Percentiles rank a stretch among this genome's conserved stretches.
Evolutionary conservation across 257 asterid species (phyloP).

Genomic region (Nicotiana noctiflora): DNA sequence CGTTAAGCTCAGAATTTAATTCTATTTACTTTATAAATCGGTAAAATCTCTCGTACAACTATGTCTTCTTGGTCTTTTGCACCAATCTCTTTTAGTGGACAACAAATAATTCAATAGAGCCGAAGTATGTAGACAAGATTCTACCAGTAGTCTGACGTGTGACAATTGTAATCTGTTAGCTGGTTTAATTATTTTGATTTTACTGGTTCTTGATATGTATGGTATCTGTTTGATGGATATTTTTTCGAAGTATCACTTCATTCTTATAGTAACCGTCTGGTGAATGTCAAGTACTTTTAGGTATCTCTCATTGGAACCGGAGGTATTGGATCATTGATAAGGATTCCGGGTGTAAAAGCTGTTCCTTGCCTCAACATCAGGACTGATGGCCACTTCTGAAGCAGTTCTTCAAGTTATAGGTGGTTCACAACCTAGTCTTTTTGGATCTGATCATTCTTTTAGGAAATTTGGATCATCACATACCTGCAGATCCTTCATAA

Average conservation of each 20-base stretch:
- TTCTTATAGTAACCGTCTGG: not conserved
- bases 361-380: not conserved
- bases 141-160: not conserved
- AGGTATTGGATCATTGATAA: not conserved
- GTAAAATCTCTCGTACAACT: not conserved
- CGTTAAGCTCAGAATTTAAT: not conserved
- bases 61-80: not conserved
- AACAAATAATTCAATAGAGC: not conserved
- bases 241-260: not conserved
- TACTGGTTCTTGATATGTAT: not conserved
- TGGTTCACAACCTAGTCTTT: constrained; percentile 20
- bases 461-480: constrained; percentile 17
- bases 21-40: not conserved
- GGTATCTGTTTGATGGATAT: not conserved
- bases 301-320: not conserved
- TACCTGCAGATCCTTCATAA: constrained; percentile 18
- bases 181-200: not conserved
- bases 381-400: constrained; percentile 36
- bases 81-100: not conserved
- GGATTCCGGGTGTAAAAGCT: not conserved
- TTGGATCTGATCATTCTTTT: constrained; percentile 22
- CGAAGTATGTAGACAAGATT: not conserved
- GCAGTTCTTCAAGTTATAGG: constrained; percentile 32
- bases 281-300: not conserved
- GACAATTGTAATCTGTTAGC: not conserved